Percentiles rank a stretch among this genome's conserved stretches.
phyloP scores from a whole-genome alignment of 2,329 filamentous ascomycete genomes.

The Xylaria polymorpha region DNA sequence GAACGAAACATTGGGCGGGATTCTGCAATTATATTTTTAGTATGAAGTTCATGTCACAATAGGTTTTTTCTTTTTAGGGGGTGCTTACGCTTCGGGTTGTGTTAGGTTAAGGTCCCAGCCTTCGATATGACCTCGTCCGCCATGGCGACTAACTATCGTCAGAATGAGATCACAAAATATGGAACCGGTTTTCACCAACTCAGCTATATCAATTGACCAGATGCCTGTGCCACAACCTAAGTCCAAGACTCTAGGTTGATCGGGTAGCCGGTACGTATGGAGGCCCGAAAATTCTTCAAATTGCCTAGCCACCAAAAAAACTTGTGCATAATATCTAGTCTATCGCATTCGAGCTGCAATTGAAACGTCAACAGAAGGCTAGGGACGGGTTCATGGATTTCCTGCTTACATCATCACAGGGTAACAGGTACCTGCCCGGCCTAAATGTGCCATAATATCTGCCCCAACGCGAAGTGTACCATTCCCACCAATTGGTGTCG shows the following conservation, averaged over 20 bases:
- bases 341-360: conserved; percentile 74
- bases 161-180: conserved; percentile 17
- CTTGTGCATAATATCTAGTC: conserved; percentile 85
- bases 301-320: conserved; percentile 75
- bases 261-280: conserved; percentile 52
- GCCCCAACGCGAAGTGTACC: conserved; percentile 62
- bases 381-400: neutral
- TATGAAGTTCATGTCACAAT: neutral
- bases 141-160: conserved; percentile 40
- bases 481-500: conserved; percentile 34
- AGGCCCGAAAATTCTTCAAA: conserved; percentile 47
- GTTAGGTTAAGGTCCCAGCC: conserved; percentile 55
- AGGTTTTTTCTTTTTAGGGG: neutral
- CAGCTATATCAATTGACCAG: conserved; percentile 88
- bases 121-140: conserved; percentile 46
- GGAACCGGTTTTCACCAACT: conserved; percentile 61
- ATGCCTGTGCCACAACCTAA: conserved; percentile 90
- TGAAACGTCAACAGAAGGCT: conserved; percentile 29
- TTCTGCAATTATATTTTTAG: conserved; percentile 60
- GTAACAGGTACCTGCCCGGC: conserved; percentile 77
- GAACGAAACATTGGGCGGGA: conserved; percentile 76
- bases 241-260: conserved; percentile 64
- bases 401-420: conserved; percentile 75
- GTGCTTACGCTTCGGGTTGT: conserved; percentile 53
- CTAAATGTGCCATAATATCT: conserved; percentile 75